These are phyloP conservation scores for Penicillium hordei DNA, from an alignment of 2,329 filamentous ascomycete genomes.

Conservation along the genomic window DNA sequence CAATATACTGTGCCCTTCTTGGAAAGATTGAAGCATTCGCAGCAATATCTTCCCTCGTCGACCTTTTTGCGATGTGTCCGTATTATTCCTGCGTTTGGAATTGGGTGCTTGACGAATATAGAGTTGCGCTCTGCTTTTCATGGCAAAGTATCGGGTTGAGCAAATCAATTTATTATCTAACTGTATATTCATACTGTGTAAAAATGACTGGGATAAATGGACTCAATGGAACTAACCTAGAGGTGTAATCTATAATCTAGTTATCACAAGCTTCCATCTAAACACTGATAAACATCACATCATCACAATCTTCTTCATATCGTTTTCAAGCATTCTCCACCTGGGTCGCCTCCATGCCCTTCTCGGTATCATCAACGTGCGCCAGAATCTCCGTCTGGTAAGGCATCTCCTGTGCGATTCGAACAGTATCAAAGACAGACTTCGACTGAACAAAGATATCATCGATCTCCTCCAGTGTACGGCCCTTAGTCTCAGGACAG, in stretches of 20 bases:
- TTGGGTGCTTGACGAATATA: conserved; percentile 79
- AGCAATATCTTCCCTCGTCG: conserved; percentile 68
- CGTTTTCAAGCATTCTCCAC: conserved; percentile 6
- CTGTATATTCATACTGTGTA: neutral
- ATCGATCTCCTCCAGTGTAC: conserved; percentile 41
- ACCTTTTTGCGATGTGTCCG: conserved; percentile 70
- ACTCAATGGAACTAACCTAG: neutral
- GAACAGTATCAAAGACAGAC: conserved; percentile 28
- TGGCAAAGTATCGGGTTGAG: conserved; percentile 6
- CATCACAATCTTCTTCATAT: neutral
- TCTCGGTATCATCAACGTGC: conserved; percentile 8
- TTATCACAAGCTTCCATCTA: neutral
- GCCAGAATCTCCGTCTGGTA: conserved; percentile 21
- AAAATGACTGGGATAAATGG: neutral
- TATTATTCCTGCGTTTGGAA: conserved; percentile 82
- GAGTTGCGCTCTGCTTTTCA: conserved; percentile 28
- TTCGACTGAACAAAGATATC: conserved; percentile 37
- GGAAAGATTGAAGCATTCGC: conserved; percentile 62
- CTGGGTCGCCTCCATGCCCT: conserved; percentile 1
- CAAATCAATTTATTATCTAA: neutral
- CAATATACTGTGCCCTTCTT: conserved; percentile 39
- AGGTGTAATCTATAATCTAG: neutral
- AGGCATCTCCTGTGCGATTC: conserved; percentile 20
- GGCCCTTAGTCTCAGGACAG: conserved; percentile 41
- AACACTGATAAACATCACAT: neutral